Base-by-base conservation (phyloP, 768 basidiomycete species). In the Daedaleopsis nitida region DNA sequence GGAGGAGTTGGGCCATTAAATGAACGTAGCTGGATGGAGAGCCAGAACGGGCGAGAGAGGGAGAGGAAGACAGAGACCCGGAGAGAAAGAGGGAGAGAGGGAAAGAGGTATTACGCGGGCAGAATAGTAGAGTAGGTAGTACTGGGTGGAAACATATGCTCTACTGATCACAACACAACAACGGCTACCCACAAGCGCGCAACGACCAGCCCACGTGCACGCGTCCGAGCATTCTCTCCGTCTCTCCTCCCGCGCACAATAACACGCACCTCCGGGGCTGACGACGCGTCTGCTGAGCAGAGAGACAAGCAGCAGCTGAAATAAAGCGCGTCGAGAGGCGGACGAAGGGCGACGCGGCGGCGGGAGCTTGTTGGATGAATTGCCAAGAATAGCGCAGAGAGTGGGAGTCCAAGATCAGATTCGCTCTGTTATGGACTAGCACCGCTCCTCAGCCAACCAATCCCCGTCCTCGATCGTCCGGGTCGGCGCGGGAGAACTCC, bases 1-100 rank as follows among this genome's bases (percentile, higher is more conserved):
- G 53, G 50, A 69, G 63, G 57, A 73, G 65, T 54, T 69, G 66
- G 27, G 74, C 68, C 74, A 75, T 75, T 63, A 60, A 49, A 60
- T 64, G 66, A 34, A 63, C 65, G 64, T 59, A 54, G 23, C 12
- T 16, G 57, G 48, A 57, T 35, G 34, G 59, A 16, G 43, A 50
- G 62, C 45, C 52, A 65, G 63, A 32, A 42, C 34, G 59, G 58
- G 55, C 17, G 14, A 47, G 56, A 23, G 42, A 32, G 55, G 38
- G 43, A 43, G 59, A 45, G 38, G 21, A 53, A 12, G 51, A 44
- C 42, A 53, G 38, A 43, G 47, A 39, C 58, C 45, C 52, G 58
- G 43, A 37, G 52, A 54, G 43, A 60, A 35, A 52, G 55, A 23
- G 52, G 54, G 52, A 21, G 39, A 34, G 55, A 52, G 16, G 56